phyloP scores from a whole-genome alignment of 768 basidiomycete genomes.

The Pisolithus orientalis region DNA sequence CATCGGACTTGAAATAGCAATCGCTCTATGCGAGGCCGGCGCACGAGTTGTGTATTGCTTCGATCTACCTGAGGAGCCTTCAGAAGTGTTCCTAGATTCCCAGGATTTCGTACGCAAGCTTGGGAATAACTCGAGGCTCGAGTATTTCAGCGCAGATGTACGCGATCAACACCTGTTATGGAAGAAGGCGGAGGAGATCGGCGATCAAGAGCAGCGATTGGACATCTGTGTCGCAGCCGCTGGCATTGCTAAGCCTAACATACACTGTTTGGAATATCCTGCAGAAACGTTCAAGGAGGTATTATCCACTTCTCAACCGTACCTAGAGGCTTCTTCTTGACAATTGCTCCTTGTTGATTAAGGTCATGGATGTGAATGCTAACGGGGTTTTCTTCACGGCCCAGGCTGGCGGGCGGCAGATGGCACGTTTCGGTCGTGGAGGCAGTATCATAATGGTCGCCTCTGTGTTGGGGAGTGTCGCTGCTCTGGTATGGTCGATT shows the following conservation, averaged over 20 bases:
- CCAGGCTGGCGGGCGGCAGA: constrained; percentile 54
- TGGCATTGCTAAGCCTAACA: constrained; percentile 56
- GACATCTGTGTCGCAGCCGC: constrained; percentile 77
- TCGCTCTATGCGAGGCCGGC: constrained; percentile 68
- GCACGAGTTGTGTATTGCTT: constrained; percentile 65
- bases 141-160: constrained; percentile 64
- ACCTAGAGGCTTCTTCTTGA: not conserved
- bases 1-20: constrained; percentile 76
- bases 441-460: constrained; percentile 58
- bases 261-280: constrained; percentile 61
- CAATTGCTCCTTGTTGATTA: not conserved
- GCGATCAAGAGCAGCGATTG: constrained; percentile 60
- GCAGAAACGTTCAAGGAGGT: constrained; percentile 61
- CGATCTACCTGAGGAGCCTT: constrained; percentile 52
- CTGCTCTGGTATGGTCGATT: constrained; percentile 48
- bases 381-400: constrained; percentile 57
- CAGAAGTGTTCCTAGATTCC: constrained; percentile 53
- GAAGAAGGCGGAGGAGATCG: constrained; percentile 52
- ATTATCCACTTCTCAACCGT: constrained; percentile 1
- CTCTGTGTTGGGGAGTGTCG: constrained; percentile 59
- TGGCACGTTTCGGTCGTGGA: constrained; percentile 39
- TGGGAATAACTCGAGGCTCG: constrained; percentile 37
- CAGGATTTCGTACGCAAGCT: constrained; percentile 45
- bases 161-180: constrained; percentile 56
- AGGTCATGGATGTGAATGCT: constrained; percentile 64